Evolutionary conservation across 176 grass and related monocot species (phyloP), one percentile per base, ranked within the genome.

Genomic region (Rhipidocladum racemiflorum): DNA sequence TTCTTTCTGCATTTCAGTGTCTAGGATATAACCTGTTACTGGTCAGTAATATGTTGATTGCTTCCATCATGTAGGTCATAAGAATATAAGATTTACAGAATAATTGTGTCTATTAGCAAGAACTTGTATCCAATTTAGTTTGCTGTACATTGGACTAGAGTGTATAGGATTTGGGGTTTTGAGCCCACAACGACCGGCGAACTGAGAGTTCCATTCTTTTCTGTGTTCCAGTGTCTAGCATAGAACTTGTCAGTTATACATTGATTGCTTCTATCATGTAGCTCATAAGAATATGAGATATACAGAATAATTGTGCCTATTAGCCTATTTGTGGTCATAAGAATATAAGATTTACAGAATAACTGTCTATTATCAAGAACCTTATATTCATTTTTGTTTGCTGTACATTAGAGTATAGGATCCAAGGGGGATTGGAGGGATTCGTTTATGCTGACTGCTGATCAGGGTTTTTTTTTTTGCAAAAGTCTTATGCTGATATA

Each of bases 371-470:
- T 71, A 61, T 43, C 23, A 61, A 82, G 53, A 78, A 65, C 3
- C 35, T 79, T 63, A 4, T 80, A 36, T 60, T 51, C 3, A 9
- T 42, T 74, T 65, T 32, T 16, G 2, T 57, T 69, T 21, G 9
- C 42, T 32, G 44, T 56, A 2, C 46, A 30, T 64, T 23, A 16
- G 72, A 50, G 5, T 76, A 30, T 77, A 29, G 25, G 17, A 84
- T 43, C 7, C 9, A 2, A 70, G 10, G 29, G 59, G 34, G 15
- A 27, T 35, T 49, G 51, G 9, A 30, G 21, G 24, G 50, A 30
- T 85, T 50, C 0, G 3, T 85, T 72, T 72, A 46, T 79, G 17
- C 15, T 78, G 57, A 54, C 9, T 64, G 17, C 34, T 72, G 11
- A 72, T 62, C 57, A 77, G 7, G 40, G 48, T 78, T 14, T n/a